Base-by-base conservation (phyloP, 139 green algal genomes). In the Chlorella sp. region DNA sequence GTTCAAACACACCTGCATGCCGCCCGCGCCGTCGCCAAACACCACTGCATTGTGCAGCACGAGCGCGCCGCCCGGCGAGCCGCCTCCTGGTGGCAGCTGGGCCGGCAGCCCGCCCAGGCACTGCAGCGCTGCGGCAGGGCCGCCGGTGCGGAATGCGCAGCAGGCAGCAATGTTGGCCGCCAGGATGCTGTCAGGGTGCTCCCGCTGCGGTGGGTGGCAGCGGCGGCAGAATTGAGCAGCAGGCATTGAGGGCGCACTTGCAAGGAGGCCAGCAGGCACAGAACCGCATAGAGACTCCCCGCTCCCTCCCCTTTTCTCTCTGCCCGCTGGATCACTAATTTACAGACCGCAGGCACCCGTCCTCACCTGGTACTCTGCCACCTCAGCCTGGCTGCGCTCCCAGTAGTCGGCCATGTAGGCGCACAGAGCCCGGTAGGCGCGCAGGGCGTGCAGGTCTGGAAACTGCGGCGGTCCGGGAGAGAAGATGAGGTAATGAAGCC, bases 161-260 rank as follows among this genome's bases (percentile, higher is more conserved):
- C 76, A 82, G 76, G 76, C 76, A 0, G 56, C 32, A 36, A 82
- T 28, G 76, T 82, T 82, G 57, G 76, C 57, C 26, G 76, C 76
- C 57, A 82, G 76, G 32, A 82, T 38, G 36, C 57, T 72, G 57
- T 82, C 76, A 26, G 56, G 55, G 12, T 82, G 76, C 34, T 34
- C 76, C 2, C 36, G 34, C 76, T 71, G 70, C 9, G 39, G 70
- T 60, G 51, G 51, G 13, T 3, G 51, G 70, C 9, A 60, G 26
- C 18, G n/a, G 68, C 34, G 9, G 65, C 13, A 15, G 65, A 15
- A 32, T 41, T 0, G 3, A 41, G 64, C 2, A 72, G 65, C 20
- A 11, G 13, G n/a, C n/a, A n/a, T n/a, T n/a, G n/a, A n/a, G n/a
- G n/a, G n/a, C n/a, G n/a, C n/a, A n/a, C n/a, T n/a, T n/a, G n/a